These are phyloP conservation scores for Penicillium janthinellum DNA, from an alignment of 2,329 filamentous ascomycete genomes.

Conservation along the genomic window DNA sequence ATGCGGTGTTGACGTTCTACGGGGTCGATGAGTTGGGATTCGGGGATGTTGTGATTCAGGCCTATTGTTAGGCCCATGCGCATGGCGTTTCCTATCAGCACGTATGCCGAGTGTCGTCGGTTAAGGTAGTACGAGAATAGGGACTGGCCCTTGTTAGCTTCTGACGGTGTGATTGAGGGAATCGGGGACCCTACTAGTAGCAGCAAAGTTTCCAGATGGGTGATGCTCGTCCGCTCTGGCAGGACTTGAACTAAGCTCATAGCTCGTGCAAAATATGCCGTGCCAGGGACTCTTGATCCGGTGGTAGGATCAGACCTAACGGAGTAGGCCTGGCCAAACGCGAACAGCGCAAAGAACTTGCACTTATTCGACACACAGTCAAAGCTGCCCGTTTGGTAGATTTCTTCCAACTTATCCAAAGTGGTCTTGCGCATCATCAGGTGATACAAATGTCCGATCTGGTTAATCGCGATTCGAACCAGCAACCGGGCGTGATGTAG, in stretches of 20 bases:
- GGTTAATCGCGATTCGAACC: conserved; percentile 41
- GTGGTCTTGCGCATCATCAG: conserved; percentile 41
- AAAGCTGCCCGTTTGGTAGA: conserved; percentile 37
- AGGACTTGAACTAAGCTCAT: conserved; percentile 46
- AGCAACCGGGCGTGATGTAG: conserved; percentile 40
- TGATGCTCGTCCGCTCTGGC: conserved; percentile 48
- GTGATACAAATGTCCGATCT: conserved; percentile 41
- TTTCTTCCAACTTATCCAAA: conserved; percentile 43
- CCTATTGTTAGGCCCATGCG: conserved; percentile 47
- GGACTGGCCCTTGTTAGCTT: conserved; percentile 25
- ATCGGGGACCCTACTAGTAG: conserved; percentile 34
- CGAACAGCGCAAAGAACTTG: conserved; percentile 50
- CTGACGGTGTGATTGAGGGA: background rate
- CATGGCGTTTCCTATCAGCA: conserved; percentile 43
- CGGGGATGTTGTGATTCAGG: conserved; percentile 46
- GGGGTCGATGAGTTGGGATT: conserved; percentile 39
- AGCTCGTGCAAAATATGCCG: conserved; percentile 47
- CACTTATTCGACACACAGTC: conserved; percentile 42
- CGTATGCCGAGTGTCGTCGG: conserved; percentile 38
- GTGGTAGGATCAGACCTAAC: conserved; percentile 38
- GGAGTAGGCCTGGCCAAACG: conserved; percentile 50
- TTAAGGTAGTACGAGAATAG: conserved; percentile 42
- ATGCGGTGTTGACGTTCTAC: conserved; percentile 44
- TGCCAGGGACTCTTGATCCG: conserved; percentile 45
- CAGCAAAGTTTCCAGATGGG: conserved; percentile 48